Percentiles rank a stretch among this genome's conserved stretches.
Evolutionary conservation across 2,329 filamentous ascomycete genomes (phyloP).

Genomic region (Truncatella angustata): DNA sequence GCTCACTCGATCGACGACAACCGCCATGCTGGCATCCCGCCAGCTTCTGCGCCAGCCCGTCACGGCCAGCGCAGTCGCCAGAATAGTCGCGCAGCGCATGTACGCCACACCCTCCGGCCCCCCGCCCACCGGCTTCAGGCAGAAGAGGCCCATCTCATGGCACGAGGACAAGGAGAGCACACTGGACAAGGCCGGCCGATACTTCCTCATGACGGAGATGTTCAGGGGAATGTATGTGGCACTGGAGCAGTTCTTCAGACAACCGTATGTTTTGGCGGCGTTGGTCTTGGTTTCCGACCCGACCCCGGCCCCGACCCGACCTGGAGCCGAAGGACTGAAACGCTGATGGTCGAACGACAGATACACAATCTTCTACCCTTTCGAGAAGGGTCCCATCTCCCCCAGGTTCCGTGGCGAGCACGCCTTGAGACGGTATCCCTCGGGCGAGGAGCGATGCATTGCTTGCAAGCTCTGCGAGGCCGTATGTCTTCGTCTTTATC

Average conservation of each 20-base stretch:
- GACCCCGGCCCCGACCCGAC: no score
- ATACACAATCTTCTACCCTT: conserved; percentile 98
- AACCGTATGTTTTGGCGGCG: conserved; percentile 69
- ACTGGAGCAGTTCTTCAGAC: conserved; percentile 96
- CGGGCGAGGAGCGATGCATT: conserved; percentile 97
- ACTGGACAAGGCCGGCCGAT: conserved; percentile 83
- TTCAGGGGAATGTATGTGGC: conserved; percentile 96
- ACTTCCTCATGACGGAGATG: conserved; percentile 96
- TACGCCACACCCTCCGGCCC: conserved; percentile 74
- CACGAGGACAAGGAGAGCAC: conserved; percentile 74
- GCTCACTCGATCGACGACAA: conserved; percentile 25
- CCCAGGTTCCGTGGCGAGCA: conserved; percentile 98
- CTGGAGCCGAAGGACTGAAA: neutral
- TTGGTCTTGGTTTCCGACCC: neutral
- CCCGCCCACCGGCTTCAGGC: conserved; percentile 77
- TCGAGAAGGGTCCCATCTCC: conserved; percentile 98
- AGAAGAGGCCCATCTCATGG: conserved; percentile 73
- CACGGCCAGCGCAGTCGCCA: conserved; percentile 19
- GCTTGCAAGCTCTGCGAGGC: conserved; percentile 99
- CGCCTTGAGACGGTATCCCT: conserved; percentile 91
- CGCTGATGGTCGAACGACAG: conserved; percentile 42
- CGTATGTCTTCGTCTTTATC: no score
- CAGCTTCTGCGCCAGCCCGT: conserved; percentile 30
- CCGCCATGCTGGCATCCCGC: conserved; percentile 27
- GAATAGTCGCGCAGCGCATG: conserved; percentile 33